Evolutionary conservation across 495 filamentous ascomycete genomes (phyloP).

Genomic region (Talaromyces borbonicus): DNA sequence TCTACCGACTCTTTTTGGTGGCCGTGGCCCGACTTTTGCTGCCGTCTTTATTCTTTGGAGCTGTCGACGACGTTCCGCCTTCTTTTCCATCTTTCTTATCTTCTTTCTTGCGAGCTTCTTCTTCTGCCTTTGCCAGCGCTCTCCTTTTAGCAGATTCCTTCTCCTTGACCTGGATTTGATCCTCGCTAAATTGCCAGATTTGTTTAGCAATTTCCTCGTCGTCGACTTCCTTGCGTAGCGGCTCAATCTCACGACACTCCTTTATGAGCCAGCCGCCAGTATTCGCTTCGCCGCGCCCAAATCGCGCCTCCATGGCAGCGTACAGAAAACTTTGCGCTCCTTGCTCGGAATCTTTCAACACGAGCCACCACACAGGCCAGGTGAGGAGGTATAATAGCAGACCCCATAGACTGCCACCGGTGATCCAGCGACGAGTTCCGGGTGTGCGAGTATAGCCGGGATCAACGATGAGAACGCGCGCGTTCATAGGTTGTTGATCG

Average conservation of each 20-base stretch:
- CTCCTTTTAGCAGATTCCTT: conserved; percentile 64
- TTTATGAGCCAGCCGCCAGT: conserved; percentile 68
- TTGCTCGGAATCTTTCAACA: conserved; percentile 72
- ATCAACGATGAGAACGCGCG: conserved; percentile 74
- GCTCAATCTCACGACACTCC: conserved; percentile 72
- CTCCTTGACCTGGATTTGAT: conserved; percentile 71
- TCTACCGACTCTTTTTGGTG: background rate
- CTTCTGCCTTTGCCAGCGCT: conserved; percentile 56
- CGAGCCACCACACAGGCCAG: conserved; percentile 75
- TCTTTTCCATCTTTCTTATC: conserved; percentile 26
- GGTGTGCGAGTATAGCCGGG: conserved; percentile 78
- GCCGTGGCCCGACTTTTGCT: conserved; percentile 11
- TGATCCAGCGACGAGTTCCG: conserved; percentile 77
- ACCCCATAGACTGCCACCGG: conserved; percentile 73
- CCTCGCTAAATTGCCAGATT: conserved; percentile 83
- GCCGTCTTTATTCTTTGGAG: background rate
- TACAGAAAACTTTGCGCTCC: conserved; percentile 81
- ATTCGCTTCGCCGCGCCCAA: conserved; percentile 38
- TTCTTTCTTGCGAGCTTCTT: conserved; percentile 35
- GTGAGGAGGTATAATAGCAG: conserved; percentile 65
- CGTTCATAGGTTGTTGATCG: conserved; percentile 69
- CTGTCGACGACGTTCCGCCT: conserved; percentile 12
- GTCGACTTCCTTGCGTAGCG: conserved; percentile 59
- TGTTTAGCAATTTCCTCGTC: conserved; percentile 70
- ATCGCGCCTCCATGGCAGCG: conserved; percentile 70